phyloP scores from a whole-genome alignment of 345 rosid species.

The Draba incana region DNA sequence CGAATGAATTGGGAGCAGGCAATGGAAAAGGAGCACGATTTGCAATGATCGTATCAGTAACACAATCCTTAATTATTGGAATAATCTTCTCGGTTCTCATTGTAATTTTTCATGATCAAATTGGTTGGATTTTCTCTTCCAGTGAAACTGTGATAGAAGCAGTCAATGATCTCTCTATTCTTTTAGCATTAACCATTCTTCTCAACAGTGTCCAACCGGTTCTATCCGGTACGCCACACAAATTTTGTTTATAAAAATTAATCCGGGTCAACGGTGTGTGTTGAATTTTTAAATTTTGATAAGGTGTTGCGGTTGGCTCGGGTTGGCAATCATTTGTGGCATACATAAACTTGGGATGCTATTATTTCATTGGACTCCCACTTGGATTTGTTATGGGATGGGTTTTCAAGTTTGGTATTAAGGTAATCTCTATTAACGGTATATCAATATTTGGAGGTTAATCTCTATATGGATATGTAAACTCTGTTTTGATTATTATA shows the following conservation, averaged over 20 bases:
- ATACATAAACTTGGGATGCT: constrained; percentile 65
- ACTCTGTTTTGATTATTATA: background rate
- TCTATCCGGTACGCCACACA: background rate
- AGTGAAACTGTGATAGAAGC: constrained; percentile 19
- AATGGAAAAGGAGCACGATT: constrained; percentile 17
- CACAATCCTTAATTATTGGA: constrained; percentile 14
- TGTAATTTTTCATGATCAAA: constrained; percentile 36
- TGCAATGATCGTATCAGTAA: constrained; percentile 23
- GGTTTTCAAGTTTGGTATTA: constrained; percentile 56
- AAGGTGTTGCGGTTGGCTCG: constrained; percentile 79
- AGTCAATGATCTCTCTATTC: constrained; percentile 23
- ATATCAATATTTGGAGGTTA: background rate
- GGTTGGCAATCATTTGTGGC: constrained; percentile 77
- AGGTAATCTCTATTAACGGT: constrained; percentile 36
- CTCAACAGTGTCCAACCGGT: constrained; percentile 32
- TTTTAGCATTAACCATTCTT: constrained; percentile 6
- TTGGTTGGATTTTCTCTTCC: constrained; percentile 21
- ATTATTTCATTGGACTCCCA: constrained; percentile 65
- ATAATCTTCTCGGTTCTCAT: background rate
- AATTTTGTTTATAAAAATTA: background rate
- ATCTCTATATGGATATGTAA: too few species aligned
- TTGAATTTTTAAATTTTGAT: background rate
- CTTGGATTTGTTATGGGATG: constrained; percentile 66
- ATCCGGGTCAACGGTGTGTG: background rate
- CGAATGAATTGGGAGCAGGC: constrained; percentile 37